Conservation (phyloP, 1,284 basidiomycete genomes). For the Trichosporon ovoides region DNA sequence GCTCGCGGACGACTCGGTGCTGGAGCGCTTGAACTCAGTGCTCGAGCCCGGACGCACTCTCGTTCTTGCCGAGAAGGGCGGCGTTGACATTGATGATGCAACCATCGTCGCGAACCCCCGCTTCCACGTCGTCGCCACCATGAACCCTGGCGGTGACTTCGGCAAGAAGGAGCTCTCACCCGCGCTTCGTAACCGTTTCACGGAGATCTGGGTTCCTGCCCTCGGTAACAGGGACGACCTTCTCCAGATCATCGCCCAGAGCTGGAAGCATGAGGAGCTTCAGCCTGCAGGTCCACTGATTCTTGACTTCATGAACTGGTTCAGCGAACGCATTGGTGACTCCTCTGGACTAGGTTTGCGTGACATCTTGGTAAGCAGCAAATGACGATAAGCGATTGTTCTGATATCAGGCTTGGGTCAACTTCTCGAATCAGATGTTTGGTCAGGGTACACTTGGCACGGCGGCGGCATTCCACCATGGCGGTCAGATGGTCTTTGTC, state of each 20-base stretch:
- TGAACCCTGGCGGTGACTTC: conserved; percentile 99
- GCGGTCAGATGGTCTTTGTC: conserved; percentile 76
- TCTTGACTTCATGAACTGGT: conserved; percentile 78
- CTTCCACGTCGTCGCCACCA: conserved; percentile 93
- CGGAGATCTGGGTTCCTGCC: conserved; percentile 96
- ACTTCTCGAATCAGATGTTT: conserved; percentile 70
- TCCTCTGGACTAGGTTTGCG: conserved; percentile 64
- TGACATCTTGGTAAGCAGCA: conserved; percentile 75
- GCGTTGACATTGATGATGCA: conserved; percentile 64
- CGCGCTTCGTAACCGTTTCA: conserved; percentile 94
- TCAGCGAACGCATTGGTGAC: conserved; percentile 62
- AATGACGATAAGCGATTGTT: too few species aligned
- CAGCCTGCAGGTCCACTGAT: conserved; percentile 60
- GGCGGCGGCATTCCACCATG: conserved; percentile 70
- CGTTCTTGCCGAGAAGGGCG: conserved; percentile 88
- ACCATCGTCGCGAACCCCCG: conserved; percentile 60
- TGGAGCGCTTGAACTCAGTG: conserved; percentile 95
- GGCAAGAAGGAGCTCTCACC: conserved; percentile 99
- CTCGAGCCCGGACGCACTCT: conserved; percentile 85
- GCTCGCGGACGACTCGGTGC: conserved; percentile 94
- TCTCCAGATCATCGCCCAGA: conserved; percentile 67
- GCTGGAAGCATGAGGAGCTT: conserved; percentile 63
- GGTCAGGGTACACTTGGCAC: conserved; percentile 45
- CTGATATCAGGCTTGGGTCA: conserved; percentile 73
- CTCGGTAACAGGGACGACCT: conserved; percentile 73